phyloP scores from a whole-genome alignment of 768 basidiomycete genomes.

The Leccinum rimulosum region DNA sequence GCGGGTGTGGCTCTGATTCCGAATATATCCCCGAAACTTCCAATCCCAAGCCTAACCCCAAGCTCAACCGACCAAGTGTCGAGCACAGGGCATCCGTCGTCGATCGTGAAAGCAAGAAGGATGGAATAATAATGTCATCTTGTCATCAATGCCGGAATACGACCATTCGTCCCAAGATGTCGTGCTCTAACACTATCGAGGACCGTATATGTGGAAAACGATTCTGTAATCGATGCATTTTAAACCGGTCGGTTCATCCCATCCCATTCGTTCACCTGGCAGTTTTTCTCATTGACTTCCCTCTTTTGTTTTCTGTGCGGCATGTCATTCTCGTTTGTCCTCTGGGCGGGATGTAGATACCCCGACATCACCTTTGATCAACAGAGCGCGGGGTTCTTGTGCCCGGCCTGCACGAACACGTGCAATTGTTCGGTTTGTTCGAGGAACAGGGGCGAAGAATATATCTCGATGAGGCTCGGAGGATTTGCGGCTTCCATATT shows the following conservation, averaged over 20 bases:
- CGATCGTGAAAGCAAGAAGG: neutral
- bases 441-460: conserved; percentile 44
- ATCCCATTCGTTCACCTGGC: neutral
- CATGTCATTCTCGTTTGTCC: neutral
- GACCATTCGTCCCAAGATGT: conserved; percentile 34
- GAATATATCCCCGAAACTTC: conserved; percentile 12
- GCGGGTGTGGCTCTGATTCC: conserved; percentile 13
- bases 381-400: conserved; percentile 33
- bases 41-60: neutral
- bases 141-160: conserved; percentile 40
- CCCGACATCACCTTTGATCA: conserved; percentile 37
- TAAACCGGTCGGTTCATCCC: conserved; percentile 27
- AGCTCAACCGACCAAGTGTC: conserved; percentile 1
- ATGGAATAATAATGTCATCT: conserved; percentile 10
- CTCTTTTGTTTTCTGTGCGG: neutral
- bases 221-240: conserved; percentile 37
- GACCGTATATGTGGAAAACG: conserved; percentile 29
- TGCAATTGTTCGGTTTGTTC: conserved; percentile 53
- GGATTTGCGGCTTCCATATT: conserved; percentile 22
- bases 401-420: conserved; percentile 43
- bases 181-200: conserved; percentile 25
- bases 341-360: conserved; percentile 30
- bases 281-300: conserved; percentile 4
- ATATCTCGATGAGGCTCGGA: conserved; percentile 34
- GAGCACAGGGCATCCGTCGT: neutral